Percentiles rank a stretch among this genome's conserved stretches.
phyloP scores from a whole-genome alignment of 345 rosid genomes.

The Gossypium stocksii region DNA sequence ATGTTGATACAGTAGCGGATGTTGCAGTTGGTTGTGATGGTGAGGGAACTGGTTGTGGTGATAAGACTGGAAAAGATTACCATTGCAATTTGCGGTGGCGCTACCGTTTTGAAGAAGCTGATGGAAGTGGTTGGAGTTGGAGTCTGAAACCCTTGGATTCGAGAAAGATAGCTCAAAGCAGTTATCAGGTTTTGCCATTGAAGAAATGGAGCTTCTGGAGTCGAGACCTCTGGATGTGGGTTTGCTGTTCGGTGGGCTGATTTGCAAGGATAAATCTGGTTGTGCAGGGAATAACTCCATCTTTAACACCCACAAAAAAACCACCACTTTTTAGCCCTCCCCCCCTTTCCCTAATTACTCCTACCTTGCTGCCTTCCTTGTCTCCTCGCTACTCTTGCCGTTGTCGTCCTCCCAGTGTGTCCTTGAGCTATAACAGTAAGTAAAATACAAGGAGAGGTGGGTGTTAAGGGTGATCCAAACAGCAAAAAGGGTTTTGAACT shows the following conservation, averaged over 20 bases:
- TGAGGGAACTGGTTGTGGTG: constrained; percentile 32
- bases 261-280: constrained; percentile 73
- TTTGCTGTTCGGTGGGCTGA: constrained; percentile 70
- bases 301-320: neutral
- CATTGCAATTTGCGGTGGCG: constrained; percentile 24
- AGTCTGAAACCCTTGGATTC: constrained; percentile 40
- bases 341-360: neutral
- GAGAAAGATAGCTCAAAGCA: constrained; percentile 64
- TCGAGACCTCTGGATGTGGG: constrained; percentile 55
- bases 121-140: constrained; percentile 32
- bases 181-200: constrained; percentile 43
- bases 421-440: no score
- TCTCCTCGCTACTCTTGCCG: no score
- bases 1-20: constrained; percentile 36
- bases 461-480: constrained; percentile 24
- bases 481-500: neutral
- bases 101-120: constrained; percentile 28
- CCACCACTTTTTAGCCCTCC: neutral
- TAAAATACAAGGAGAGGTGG: neutral
- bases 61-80: constrained; percentile 33
- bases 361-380: neutral
- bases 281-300: constrained; percentile 87
- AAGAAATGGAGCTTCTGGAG: constrained; percentile 46
- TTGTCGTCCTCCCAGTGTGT: neutral
- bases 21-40: constrained; percentile 28